Conservation (phyloP, 805 yeast species). For the Starmerella stigmatis region DNA sequence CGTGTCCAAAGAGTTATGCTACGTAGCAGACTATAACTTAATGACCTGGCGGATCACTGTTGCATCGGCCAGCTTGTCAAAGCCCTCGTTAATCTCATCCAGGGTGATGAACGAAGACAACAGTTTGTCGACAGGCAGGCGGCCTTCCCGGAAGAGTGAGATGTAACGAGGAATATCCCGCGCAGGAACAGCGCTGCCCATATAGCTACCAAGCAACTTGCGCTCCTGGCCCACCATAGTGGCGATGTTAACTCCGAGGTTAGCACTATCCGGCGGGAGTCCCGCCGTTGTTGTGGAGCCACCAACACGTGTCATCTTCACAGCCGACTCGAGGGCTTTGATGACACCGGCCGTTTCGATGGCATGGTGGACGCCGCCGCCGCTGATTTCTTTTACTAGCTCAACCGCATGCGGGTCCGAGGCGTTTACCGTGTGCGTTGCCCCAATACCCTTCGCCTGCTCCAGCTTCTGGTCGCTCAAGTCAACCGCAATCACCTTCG, state of each 20-base stretch:
- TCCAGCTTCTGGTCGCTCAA: slow-evolving; percentile 70
- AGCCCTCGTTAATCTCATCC: slow-evolving; percentile 74
- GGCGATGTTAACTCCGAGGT: slow-evolving; percentile 80
- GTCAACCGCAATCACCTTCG: slow-evolving; percentile 70
- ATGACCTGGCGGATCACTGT: slow-evolving; percentile 83
- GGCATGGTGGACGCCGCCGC: slow-evolving; percentile 91
- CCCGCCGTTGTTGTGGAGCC: slow-evolving; percentile 92
- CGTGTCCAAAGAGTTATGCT: too few relatives aligned
- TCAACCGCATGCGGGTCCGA: slow-evolving; percentile 65
- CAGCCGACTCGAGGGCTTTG: slow-evolving; percentile 85
- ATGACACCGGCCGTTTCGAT: slow-evolving; percentile 98
- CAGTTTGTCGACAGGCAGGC: slow-evolving; percentile 82
- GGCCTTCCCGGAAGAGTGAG: slow-evolving; percentile 69
- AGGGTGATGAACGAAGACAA: slow-evolving; percentile 79
- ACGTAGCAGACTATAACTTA: too few relatives aligned
- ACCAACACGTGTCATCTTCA: slow-evolving; percentile 95
- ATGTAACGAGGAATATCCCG: slow-evolving; percentile 81
- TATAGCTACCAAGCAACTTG: slow-evolving; percentile 96
- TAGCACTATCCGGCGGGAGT: slow-evolving; percentile 96
- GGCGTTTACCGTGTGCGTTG: slow-evolving; percentile 89
- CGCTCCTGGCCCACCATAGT: slow-evolving; percentile 94
- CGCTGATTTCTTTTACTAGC: slow-evolving; percentile 68
- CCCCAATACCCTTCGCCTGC: slow-evolving; percentile 83
- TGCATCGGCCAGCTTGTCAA: slow-evolving; percentile 88
- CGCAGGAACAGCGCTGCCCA: slow-evolving; percentile 97